Percentiles rank a stretch among this genome's conserved stretches.
Evolutionary conservation across 306 rosid species (phyloP).

Genomic region (Gynostemma pentaphyllum): DNA sequence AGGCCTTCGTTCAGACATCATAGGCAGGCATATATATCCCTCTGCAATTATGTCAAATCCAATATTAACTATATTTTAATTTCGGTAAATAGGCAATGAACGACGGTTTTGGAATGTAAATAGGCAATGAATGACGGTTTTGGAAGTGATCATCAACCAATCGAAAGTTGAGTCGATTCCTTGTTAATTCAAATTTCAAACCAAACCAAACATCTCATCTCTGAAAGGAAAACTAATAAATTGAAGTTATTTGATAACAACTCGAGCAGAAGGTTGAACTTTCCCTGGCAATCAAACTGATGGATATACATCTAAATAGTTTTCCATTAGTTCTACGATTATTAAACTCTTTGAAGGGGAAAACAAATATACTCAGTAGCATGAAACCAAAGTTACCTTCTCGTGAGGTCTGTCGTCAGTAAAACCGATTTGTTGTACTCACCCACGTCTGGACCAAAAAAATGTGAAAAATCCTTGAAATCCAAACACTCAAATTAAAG

Average conservation of each 20-base stretch:
- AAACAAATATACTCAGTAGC: neutral
- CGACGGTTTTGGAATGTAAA: too few species aligned
- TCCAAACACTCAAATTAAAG: slow-evolving; percentile 1
- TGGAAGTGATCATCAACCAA: too few species aligned
- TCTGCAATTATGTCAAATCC: neutral
- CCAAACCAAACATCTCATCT: neutral
- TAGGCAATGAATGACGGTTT: too few species aligned
- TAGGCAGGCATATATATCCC: neutral
- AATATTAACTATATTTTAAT: neutral
- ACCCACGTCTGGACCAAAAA: neutral
- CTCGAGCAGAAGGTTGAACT: neutral
- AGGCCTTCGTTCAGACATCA: neutral
- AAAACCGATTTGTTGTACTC: neutral
- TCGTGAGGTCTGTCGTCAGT: slow-evolving; percentile 1
- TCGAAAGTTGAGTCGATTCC: neutral
- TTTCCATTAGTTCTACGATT: neutral
- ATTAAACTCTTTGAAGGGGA: neutral
- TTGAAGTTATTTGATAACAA: neutral
- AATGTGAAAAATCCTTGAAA: neutral
- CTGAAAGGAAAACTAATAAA: neutral
- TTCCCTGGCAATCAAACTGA: neutral
- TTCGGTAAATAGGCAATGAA: neutral
- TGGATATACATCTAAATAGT: neutral
- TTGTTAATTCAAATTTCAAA: neutral
- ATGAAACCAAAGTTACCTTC: neutral